phyloP scores from a whole-genome alignment of 352 stramenopile species.

The Globisporangium barbulae region DNA sequence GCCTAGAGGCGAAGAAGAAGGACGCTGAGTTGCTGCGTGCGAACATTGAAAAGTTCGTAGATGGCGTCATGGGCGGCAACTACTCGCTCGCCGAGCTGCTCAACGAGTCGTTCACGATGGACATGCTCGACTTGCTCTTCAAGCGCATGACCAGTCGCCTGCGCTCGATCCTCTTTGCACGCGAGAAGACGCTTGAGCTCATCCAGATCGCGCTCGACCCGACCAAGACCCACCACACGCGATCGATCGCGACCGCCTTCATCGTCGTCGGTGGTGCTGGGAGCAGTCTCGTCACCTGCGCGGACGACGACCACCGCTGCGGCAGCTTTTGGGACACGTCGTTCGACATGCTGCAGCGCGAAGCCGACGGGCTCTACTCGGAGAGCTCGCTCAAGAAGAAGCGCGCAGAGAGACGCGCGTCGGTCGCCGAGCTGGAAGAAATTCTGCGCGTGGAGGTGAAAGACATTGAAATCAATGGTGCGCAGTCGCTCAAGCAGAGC shows the following conservation, averaged over 20 bases:
- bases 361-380: slow-evolving; percentile 46
- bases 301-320: slow-evolving; percentile 50
- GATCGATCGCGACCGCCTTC: slow-evolving; percentile 70
- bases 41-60: slow-evolving; percentile 83
- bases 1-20: slow-evolving; percentile 43
- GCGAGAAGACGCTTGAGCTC: slow-evolving; percentile 71
- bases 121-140: slow-evolving; percentile 84
- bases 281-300: slow-evolving; percentile 51
- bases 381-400: slow-evolving; percentile 34
- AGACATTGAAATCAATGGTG: slow-evolving; percentile 67
- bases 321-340: slow-evolving; percentile 63
- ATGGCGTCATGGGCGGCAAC: slow-evolving; percentile 67
- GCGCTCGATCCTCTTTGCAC: slow-evolving; percentile 67
- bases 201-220: slow-evolving; percentile 62
- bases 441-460: slow-evolving; percentile 76
- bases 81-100: slow-evolving; percentile 63
- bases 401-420: slow-evolving; percentile 40
- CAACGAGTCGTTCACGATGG: slow-evolving; percentile 79
- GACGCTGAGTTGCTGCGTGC: slow-evolving; percentile 51
- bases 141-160: slow-evolving; percentile 83
- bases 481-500: slow-evolving; percentile 63
- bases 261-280: slow-evolving; percentile 64
- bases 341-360: slow-evolving; percentile 59
- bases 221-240: slow-evolving; percentile 53
- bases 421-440: slow-evolving; percentile 64